These are phyloP conservation scores for Immersiella caudata DNA, from an alignment of 495 filamentous ascomycete species.

Conservation along the genomic window DNA sequence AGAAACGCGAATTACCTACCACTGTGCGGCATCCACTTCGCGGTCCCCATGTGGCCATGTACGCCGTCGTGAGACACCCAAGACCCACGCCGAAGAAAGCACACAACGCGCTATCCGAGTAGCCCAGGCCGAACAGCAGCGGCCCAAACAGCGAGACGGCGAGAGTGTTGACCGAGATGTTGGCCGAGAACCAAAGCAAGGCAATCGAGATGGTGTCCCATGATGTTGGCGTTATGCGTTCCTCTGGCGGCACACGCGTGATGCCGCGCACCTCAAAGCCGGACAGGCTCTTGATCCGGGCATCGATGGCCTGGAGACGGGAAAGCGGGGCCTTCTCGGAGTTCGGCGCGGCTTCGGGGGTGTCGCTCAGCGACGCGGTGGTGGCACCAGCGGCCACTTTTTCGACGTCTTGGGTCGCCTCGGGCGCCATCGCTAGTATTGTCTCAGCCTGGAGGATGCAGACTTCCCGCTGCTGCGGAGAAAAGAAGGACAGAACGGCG, in stretches of 20 bases:
- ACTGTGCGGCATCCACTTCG: constrained; percentile 19
- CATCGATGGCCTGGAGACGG: constrained; percentile 10
- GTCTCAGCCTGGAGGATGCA: constrained; percentile 3
- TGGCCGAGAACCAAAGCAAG: constrained; percentile 20
- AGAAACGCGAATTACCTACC: constrained; percentile 6
- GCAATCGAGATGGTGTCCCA: constrained; percentile 9
- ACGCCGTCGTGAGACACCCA: constrained; percentile 10
- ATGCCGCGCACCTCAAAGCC: constrained; percentile 17
- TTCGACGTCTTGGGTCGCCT: constrained; percentile 40
- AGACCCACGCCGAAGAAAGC: constrained; percentile 12
- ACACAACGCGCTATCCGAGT: constrained; percentile 13
- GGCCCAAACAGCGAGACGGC: constrained; percentile 14
- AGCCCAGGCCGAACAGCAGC: constrained; percentile 15
- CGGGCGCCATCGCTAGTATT: constrained; percentile 13
- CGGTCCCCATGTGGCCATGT: constrained; percentile 14
- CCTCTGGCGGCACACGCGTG: constrained; percentile 14
- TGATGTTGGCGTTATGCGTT: constrained; percentile 4
- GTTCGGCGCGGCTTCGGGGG: constrained; percentile 1
- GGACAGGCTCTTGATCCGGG: constrained; percentile 14
- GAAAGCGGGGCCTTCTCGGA: constrained; percentile 10
- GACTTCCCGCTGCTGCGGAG: background rate
- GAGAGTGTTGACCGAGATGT: constrained; percentile 15
- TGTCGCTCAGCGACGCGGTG: constrained; percentile 16
- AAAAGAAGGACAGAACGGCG: background rate
- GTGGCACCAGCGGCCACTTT: constrained; percentile 26